Conservation (phyloP, 2,329 filamentous ascomycete species). For the Alternaria arbusti region DNA sequence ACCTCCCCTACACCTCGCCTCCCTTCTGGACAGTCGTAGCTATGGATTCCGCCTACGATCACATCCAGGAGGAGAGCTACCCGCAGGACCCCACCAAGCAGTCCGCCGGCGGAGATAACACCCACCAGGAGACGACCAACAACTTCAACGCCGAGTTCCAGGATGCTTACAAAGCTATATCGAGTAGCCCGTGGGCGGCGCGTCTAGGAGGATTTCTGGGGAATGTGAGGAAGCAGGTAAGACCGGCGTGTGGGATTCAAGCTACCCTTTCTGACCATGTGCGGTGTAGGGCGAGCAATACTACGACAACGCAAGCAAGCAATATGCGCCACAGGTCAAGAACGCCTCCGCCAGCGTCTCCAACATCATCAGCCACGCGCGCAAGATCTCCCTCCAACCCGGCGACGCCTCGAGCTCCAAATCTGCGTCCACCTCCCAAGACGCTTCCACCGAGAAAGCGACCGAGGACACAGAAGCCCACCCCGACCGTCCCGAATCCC, state of each 20-base stretch:
- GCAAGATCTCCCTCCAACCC: slow-evolving; percentile 68
- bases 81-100: slow-evolving; percentile 58
- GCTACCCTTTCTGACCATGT: slow-evolving; percentile 6
- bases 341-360: slow-evolving; percentile 84
- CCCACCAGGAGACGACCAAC: slow-evolving; percentile 41
- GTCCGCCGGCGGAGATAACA: slow-evolving; percentile 54
- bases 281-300: slow-evolving; percentile 76
- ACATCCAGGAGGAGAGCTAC: slow-evolving; percentile 83
- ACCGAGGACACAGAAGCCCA: slow-evolving; percentile 36
- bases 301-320: slow-evolving; percentile 81
- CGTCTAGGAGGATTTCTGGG: slow-evolving; percentile 87
- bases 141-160: slow-evolving; percentile 87
- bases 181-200: slow-evolving; percentile 87
- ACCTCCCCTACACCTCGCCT: neutral
- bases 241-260: slow-evolving; percentile 22
- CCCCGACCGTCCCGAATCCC: slow-evolving; percentile 52
- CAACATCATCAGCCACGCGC: slow-evolving; percentile 75
- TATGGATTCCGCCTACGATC: slow-evolving; percentile 98
- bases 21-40: slow-evolving; percentile 7
- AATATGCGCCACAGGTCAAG: slow-evolving; percentile 77
- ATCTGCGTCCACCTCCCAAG: slow-evolving; percentile 21
- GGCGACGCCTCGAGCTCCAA: slow-evolving; percentile 28
- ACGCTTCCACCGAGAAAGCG: slow-evolving; percentile 12
- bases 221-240: slow-evolving; percentile 89
- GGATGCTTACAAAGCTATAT: slow-evolving; percentile 94